Percentiles rank a stretch among this genome's conserved stretches.
Conservation (phyloP, 1,284 basidiomycete species). For the Marasmius tenuissimus region DNA sequence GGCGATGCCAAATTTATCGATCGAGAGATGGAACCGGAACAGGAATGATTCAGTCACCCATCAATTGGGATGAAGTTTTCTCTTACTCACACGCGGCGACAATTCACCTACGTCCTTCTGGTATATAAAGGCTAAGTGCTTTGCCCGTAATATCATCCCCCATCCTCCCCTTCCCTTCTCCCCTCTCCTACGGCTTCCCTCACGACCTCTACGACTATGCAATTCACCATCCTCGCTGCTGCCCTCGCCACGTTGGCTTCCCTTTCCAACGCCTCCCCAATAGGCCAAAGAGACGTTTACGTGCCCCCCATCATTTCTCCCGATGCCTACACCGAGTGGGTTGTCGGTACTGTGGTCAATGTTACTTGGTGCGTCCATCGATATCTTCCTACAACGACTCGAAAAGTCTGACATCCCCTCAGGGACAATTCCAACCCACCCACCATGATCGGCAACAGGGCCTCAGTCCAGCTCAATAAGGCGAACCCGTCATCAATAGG, state of each 20-base stretch:
- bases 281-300: neutral
- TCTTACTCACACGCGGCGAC: too few species aligned
- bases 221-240: constrained; percentile 3
- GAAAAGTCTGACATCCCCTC: neutral
- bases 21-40: too few species aligned
- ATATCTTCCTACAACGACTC: neutral
- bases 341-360: neutral
- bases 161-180: neutral
- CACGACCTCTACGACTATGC: neutral
- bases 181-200: neutral
- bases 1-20: too few species aligned
- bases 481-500: neutral
- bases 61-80: too few species aligned
- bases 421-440: neutral
- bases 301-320: neutral
- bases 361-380: neutral
- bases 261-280: neutral
- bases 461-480: neutral
- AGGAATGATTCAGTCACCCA: too few species aligned
- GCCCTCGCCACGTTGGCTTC: neutral
- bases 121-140: neutral
- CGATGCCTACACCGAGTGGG: neutral
- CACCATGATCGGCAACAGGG: neutral
- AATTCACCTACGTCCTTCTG: neutral
- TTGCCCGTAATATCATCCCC: neutral